Base-by-base conservation (phyloP, 306 rosid genomes). In the Ormosia semicastrata region DNA sequence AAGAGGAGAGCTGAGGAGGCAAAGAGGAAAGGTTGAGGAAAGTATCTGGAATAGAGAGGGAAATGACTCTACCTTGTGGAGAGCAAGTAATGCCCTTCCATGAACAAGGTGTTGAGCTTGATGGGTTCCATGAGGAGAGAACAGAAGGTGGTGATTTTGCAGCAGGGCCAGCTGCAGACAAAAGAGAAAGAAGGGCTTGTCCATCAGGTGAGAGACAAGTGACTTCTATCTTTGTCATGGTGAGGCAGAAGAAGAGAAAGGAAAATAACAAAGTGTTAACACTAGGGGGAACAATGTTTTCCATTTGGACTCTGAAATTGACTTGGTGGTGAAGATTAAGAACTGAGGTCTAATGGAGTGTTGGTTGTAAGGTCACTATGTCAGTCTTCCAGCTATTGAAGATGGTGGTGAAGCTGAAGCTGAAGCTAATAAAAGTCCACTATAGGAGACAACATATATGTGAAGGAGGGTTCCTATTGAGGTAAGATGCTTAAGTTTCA, bases 21-120 rank as follows among this genome's bases (percentile, higher is more conserved):
- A 96, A 47, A 75, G 82, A 87, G 8, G 99, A 89, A 40, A 96
- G 88, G 66, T 96, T 93, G 47, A 93, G 93, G 67, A 92, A 93
- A 66, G 87, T 82, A 52, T 93, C 90, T 6, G 98, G 98, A 5
- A 96, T 87, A 77, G 92, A 89, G 24, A 93, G 85, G 1, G 97
- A 93, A 74, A 92, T 96, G 34, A 96, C 98, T 86, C 97, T 91
- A 69, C 85, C 85, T 77, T 92, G 97, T 15, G 98, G 94, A 12
- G 98, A 93, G 69, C 99, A 96, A 29, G 95, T 87, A 34, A 96
- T 78, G 13, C 98, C 99, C 32, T 83, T 81, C 99, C 99, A 96
- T 71, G 97, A 89, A 88, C 99, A 96, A 3, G 99, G 99, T 17
- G 95, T 93, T 66, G 79, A 76, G 80, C 89, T 87, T 81, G 96